phyloP scores from a whole-genome alignment of 441 rosid species.

The Populus hybrid region DNA sequence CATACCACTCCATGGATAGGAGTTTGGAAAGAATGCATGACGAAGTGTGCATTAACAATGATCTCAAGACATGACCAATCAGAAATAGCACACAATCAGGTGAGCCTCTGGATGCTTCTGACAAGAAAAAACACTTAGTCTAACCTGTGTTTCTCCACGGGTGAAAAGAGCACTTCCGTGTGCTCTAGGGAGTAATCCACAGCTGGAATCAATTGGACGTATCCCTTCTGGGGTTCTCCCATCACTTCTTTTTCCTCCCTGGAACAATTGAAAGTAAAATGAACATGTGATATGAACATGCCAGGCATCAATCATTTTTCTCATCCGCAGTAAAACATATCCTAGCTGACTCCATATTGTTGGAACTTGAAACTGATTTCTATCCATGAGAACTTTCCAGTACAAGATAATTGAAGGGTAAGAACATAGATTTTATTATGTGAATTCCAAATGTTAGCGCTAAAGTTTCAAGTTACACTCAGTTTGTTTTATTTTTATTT shows the following conservation, averaged over 20 bases:
- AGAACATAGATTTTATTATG: not conserved
- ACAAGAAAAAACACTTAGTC: constrained; percentile 5
- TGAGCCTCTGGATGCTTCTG: constrained; percentile 4
- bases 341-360: not conserved
- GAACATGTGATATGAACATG: constrained; percentile 11
- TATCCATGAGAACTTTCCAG: not conserved
- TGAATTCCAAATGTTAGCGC: not conserved
- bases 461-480: not conserved
- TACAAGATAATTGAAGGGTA: not conserved
- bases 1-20: not conserved
- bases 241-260: constrained; percentile 99
- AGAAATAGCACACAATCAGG: not conserved
- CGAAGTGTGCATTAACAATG: not conserved
- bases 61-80: constrained; percentile 4
- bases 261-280: constrained; percentile 18
- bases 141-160: constrained; percentile 99
- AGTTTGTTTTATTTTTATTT: no score
- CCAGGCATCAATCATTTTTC: constrained; percentile 11
- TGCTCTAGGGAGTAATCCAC: constrained; percentile 95
- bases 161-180: constrained; percentile 99
- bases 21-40: not conserved
- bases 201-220: constrained; percentile 85
- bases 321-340: not conserved
- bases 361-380: not conserved
- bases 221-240: constrained; percentile 77